phyloP scores from a whole-genome alignment of 768 basidiomycete species.

The Amanita subjunquillea region DNA sequence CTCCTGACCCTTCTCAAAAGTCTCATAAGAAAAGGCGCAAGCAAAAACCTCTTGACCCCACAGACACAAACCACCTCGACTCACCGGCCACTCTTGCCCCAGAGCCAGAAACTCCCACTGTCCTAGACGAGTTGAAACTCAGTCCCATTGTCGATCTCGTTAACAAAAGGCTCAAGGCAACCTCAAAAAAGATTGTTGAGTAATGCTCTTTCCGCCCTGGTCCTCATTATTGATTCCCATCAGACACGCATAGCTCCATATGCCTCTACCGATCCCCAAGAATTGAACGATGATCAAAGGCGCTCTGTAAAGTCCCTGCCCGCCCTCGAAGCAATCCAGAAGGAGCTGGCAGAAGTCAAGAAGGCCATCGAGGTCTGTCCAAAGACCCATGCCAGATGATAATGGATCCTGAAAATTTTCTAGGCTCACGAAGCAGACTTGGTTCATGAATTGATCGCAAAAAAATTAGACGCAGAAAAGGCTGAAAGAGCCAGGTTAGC shows the following conservation, averaged over 20 bases:
- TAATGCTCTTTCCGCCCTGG: background rate
- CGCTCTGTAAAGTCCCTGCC: constrained; percentile 64
- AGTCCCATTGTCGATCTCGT: constrained; percentile 75
- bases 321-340: constrained; percentile 64
- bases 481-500: constrained; percentile 44
- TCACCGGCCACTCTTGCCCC: constrained; percentile 40
- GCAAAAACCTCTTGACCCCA: constrained; percentile 18
- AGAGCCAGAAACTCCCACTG: constrained; percentile 28
- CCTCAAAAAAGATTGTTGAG: constrained; percentile 79
- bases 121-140: constrained; percentile 42
- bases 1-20: constrained; percentile 48
- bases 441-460: constrained; percentile 41
- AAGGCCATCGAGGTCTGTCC: constrained; percentile 68
- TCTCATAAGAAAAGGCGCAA: constrained; percentile 65
- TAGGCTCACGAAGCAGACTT: constrained; percentile 60
- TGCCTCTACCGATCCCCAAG: constrained; percentile 52
- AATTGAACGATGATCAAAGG: constrained; percentile 85
- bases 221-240: constrained; percentile 7
- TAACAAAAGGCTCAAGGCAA: constrained; percentile 64
- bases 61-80: constrained; percentile 22
- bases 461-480: constrained; percentile 47
- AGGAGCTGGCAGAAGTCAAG: constrained; percentile 77
- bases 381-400: background rate
- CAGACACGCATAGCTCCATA: constrained; percentile 71
- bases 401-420: background rate